Evolutionary conservation across 2,329 filamentous ascomycete genomes (phyloP).

Genomic region (Tolypocladium paradoxum): DNA sequence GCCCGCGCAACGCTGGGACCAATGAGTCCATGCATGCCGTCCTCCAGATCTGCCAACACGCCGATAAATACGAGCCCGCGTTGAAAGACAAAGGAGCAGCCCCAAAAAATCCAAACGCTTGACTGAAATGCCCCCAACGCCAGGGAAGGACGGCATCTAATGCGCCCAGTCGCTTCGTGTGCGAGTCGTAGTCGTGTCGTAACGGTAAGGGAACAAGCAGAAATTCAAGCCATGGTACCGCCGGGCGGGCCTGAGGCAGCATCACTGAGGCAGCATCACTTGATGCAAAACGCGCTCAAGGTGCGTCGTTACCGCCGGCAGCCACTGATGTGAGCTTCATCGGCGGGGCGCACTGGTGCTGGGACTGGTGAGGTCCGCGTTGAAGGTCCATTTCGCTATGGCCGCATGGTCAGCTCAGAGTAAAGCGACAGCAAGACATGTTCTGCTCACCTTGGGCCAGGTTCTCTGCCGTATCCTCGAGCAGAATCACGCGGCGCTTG

Average conservation of each 20-base stretch:
- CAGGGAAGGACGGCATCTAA: neutral
- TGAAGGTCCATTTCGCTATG: constrained; percentile 36
- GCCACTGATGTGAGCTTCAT: neutral
- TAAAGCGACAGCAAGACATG: neutral
- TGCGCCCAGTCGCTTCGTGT: constrained; percentile 2
- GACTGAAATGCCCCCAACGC: neutral
- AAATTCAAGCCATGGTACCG: neutral
- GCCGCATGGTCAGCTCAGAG: constrained; percentile 11
- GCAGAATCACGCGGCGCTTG: constrained; percentile 76
- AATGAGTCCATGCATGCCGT: neutral
- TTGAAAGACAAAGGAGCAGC: neutral
- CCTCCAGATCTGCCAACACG: neutral
- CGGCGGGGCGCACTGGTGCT: constrained; percentile 1
- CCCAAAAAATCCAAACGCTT: neutral
- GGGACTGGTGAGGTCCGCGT: constrained; percentile 3
- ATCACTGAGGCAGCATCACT: neutral
- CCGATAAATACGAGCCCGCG: neutral
- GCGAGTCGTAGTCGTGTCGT: constrained; percentile 1
- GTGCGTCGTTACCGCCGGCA: neutral
- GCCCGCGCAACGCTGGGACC: neutral
- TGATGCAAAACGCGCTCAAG: neutral
- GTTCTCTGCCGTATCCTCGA: constrained; percentile 89
- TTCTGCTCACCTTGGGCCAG: constrained; percentile 60
- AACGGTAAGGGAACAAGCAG: neutral
- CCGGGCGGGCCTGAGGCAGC: neutral